Evolutionary conservation across 192 early-diverging fungal species (phyloP).

Genomic region (Mortierella claussenii): DNA sequence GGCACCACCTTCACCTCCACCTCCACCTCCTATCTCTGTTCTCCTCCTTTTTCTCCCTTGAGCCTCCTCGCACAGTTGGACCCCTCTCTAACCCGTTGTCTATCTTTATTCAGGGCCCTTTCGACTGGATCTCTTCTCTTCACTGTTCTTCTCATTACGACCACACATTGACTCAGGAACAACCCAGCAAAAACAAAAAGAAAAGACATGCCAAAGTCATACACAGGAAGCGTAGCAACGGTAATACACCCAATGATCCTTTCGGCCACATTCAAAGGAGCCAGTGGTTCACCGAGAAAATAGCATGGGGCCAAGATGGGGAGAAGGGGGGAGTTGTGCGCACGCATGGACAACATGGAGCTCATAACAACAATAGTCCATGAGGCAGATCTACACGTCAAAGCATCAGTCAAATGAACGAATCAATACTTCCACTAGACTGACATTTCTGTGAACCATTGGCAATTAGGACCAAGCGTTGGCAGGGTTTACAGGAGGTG

Average conservation of each 20-base stretch:
- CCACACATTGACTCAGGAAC: neutral
- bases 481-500: slow-evolving; percentile 88
- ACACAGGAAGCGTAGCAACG: slow-evolving; percentile 55
- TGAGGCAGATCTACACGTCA: neutral
- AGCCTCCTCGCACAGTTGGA: neutral
- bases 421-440: too few species aligned
- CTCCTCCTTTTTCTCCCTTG: neutral
- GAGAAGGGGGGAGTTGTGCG: too few species aligned
- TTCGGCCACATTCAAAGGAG: too few species aligned
- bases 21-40: neutral
- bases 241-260: too few species aligned
- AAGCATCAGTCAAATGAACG: too few species aligned
- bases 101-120: slow-evolving; percentile 1
- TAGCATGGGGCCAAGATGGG: too few species aligned
- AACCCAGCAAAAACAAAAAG: neutral
- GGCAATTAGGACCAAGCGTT: slow-evolving; percentile 81
- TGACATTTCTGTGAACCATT: neutral
- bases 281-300: too few species aligned
- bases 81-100: neutral
- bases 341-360: too few species aligned
- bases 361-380: too few species aligned
- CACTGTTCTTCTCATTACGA: neutral
- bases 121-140: neutral
- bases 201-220: slow-evolving; percentile 48
- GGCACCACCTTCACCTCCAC: neutral